Percentiles rank a stretch among this genome's conserved stretches.
phyloP scores from a whole-genome alignment of 2,329 filamentous ascomycete species.

The Chrysoporthe puriensis region DNA sequence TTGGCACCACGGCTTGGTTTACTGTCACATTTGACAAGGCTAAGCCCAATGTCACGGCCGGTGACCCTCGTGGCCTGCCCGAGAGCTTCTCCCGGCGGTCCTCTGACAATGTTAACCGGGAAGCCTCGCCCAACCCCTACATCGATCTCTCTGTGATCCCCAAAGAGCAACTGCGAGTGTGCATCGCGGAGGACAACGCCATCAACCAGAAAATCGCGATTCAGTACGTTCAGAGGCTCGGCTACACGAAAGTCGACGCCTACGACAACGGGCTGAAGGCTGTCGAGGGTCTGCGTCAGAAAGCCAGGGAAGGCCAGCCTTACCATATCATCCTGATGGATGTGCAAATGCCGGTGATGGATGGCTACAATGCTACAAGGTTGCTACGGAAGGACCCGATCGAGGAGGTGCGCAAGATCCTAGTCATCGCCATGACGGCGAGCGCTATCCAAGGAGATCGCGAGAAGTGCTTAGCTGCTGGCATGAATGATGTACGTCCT shows the following conservation, averaged over 20 bases:
- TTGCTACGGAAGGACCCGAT: conserved; percentile 77
- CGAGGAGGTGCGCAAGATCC: conserved; percentile 75
- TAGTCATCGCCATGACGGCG: conserved; percentile 98
- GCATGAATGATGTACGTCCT: conserved; percentile 60
- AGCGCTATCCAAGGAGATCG: conserved; percentile 92
- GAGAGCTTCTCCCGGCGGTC: conserved; percentile 29
- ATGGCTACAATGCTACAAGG: conserved; percentile 90
- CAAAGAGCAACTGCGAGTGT: conserved; percentile 79
- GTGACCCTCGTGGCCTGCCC: conserved; percentile 43
- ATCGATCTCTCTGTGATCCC: conserved; percentile 74
- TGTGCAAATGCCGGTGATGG: conserved; percentile 92
- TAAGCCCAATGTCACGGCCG: conserved; percentile 60
- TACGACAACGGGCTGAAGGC: conserved; percentile 90
- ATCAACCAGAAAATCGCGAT: conserved; percentile 96
- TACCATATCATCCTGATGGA: conserved; percentile 96
- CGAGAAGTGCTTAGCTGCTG: conserved; percentile 92
- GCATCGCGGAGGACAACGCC: conserved; percentile 92
- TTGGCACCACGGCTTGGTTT: conserved; percentile 77
- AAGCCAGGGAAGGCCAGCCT: conserved; percentile 70
- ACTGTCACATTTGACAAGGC: conserved; percentile 86
- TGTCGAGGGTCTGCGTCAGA: conserved; percentile 79
- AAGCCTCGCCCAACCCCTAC: conserved; percentile 48
- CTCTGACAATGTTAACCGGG: conserved; percentile 36
- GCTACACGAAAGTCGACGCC: conserved; percentile 79
- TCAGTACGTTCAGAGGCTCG: conserved; percentile 83